Base-by-base conservation (phyloP, 2,329 filamentous ascomycete species). In the Pestalotiopsis sp. region DNA sequence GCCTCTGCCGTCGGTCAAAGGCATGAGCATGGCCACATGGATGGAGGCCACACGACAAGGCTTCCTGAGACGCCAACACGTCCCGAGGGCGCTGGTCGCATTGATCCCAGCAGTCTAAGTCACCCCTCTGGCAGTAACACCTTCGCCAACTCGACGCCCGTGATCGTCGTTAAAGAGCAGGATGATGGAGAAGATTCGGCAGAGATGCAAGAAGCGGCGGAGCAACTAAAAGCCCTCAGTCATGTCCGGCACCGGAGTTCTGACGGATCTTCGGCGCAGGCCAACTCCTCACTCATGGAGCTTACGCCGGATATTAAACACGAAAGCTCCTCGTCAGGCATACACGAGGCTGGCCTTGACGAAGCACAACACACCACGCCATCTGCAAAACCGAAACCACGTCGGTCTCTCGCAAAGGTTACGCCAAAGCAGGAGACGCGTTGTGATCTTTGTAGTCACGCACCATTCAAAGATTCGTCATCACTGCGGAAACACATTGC, bases 151-250 rank as follows among this genome's bases (percentile, higher is more conserved):
- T 70, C 72, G 10, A 75, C 73, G 10, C 73, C 76, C 2, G 71
- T 68, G 2, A 81, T 76, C 2, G 70, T 69, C 58, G 71, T 77
- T 14, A 77, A 78, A 1, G 75, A 78, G 39, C 84, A 85, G 67
- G 78, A 85, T 35, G 83, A 86, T 40, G 85, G 83, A 4, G 88
- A 90, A 73, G 88, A 90, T 67, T 89, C 88, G n/a, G 88, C 86
- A 9, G 89, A 91, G 78, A 90, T 91, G 87, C 87, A 91, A 71
- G 88, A 90, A 76, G 89, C 89, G 22, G 89, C 89, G 3, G 88
- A 91, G 73, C 88, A 91, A 75, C 81, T 91, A 5, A 90, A 91
- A 73, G 88, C 88, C 1, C 76, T 91, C 56, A 90, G 89, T 71
- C 88, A 91, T 72, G 84, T 90, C 65, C 84, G 88, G 2, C 87